These are phyloP conservation scores for Alternaria solani DNA, from an alignment of 2,329 filamentous ascomycete genomes.

Conservation along the genomic window DNA sequence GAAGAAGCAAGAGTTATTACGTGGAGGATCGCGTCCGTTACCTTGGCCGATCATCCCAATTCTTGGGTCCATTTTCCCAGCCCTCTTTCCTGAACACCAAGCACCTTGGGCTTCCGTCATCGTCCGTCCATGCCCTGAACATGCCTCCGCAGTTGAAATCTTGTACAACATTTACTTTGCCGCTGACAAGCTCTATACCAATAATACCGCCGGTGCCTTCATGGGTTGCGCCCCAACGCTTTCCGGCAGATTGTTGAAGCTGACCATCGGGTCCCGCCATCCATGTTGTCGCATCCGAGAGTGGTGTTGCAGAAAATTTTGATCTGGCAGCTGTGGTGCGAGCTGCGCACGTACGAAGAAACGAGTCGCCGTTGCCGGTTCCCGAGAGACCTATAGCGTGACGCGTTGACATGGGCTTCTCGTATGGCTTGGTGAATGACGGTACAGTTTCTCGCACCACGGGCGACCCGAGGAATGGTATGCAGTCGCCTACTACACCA, in stretches of 20 bases:
- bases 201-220: conserved; percentile 89
- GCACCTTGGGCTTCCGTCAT: conserved; percentile 65
- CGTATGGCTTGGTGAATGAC: not conserved
- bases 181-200: conserved; percentile 71
- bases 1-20: not conserved
- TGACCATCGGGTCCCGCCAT: conserved; percentile 77
- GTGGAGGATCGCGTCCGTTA: not conserved
- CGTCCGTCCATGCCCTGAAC: conserved; percentile 80
- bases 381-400: conserved; percentile 71
- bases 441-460: not conserved
- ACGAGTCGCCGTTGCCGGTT: conserved; percentile 89
- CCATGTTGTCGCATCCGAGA: conserved; percentile 66
- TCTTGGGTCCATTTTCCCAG: conserved; percentile 35
- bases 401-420: conserved; percentile 25
- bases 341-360: conserved; percentile 74
- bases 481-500: conserved; percentile 66
- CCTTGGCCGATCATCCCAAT: not conserved
- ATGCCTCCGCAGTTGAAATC: conserved; percentile 89
- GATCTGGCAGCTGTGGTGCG: conserved; percentile 78
- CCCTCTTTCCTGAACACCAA: conserved; percentile 64
- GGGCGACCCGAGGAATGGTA: conserved; percentile 59
- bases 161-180: conserved; percentile 68
- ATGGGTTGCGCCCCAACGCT: conserved; percentile 75
- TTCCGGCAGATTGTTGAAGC: conserved; percentile 75
- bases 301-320: conserved; percentile 64